Evolutionary conservation across 2,329 filamentous ascomycete species (phyloP).

Genomic region (Paracamarosporium sp.): DNA sequence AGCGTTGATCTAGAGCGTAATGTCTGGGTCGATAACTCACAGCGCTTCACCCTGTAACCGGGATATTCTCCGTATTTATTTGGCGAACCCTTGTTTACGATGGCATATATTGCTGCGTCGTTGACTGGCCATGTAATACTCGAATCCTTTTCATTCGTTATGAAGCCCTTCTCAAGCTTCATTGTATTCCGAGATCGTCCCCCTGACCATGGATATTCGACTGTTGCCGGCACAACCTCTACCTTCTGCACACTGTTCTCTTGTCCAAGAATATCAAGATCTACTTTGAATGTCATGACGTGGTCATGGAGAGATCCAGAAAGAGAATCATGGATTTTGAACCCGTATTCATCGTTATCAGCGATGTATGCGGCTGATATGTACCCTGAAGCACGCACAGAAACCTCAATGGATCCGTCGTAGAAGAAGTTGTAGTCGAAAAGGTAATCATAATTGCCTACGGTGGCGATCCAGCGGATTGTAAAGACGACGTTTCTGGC

Average conservation of each 20-base stretch:
- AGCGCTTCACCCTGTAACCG: conserved; percentile 60
- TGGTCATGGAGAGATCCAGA: conserved; percentile 47
- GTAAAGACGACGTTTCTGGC: conserved; percentile 47
- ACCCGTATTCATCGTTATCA: conserved; percentile 43
- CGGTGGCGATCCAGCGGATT: conserved; percentile 56
- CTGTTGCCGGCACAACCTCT: conserved; percentile 50
- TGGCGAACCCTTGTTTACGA: conserved; percentile 58
- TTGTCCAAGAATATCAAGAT: conserved; percentile 47
- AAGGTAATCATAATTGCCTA: conserved; percentile 50
- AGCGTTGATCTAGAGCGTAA: background rate
- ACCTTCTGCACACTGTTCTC: conserved; percentile 45
- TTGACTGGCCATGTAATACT: conserved; percentile 58
- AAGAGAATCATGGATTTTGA: conserved; percentile 46
- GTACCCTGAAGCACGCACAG: conserved; percentile 35
- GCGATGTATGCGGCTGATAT: conserved; percentile 34
- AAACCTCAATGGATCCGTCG: conserved; percentile 34
- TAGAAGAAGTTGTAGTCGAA: conserved; percentile 36
- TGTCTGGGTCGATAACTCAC: background rate
- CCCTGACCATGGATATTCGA: conserved; percentile 58
- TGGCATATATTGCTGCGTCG: conserved; percentile 52
- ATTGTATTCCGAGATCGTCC: conserved; percentile 59
- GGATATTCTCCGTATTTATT: conserved; percentile 61
- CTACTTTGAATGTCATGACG: conserved; percentile 51
- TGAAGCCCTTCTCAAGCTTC: conserved; percentile 53
- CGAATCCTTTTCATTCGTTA: conserved; percentile 47